Percentiles rank a stretch among this genome's conserved stretches.
phyloP scores from a whole-genome alignment of 768 basidiomycete genomes.

The Boletus coccyginus region DNA sequence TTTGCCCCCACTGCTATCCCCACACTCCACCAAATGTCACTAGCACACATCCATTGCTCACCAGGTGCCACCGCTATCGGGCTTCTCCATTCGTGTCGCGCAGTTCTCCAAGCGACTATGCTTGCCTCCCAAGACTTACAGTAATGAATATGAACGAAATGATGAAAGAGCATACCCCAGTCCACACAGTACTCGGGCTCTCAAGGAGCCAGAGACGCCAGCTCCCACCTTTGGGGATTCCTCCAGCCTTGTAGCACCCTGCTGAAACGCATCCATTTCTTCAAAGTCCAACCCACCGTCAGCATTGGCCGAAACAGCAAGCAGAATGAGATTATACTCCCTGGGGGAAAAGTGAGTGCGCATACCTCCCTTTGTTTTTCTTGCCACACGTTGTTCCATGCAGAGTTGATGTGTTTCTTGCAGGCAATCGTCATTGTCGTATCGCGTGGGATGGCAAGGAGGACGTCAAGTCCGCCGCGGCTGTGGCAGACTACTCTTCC shows the following conservation, averaged over 20 bases:
- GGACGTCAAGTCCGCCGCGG: constrained; percentile 31
- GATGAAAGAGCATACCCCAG: constrained; percentile 34
- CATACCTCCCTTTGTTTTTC: constrained; percentile 8
- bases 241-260: constrained; percentile 59
- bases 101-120: constrained; percentile 12
- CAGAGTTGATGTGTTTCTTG: constrained; percentile 25
- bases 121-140: constrained; percentile 18
- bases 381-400: constrained; percentile 11
- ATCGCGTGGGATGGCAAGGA: constrained; percentile 36
- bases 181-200: constrained; percentile 37
- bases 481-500: constrained; percentile 35
- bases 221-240: constrained; percentile 61
- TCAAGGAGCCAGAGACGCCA: constrained; percentile 18
- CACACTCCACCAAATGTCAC: background rate
- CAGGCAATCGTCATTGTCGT: constrained; percentile 40
- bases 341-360: constrained; percentile 74
- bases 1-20: background rate
- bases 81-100: background rate
- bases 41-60: background rate
- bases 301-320: constrained; percentile 53
- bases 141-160: constrained; percentile 27
- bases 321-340: constrained; percentile 52
- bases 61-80: background rate
- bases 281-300: constrained; percentile 47
- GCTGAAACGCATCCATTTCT: constrained; percentile 59